phyloP scores from a whole-genome alignment of 495 filamentous ascomycete species.

The Ramalina peruviana region DNA sequence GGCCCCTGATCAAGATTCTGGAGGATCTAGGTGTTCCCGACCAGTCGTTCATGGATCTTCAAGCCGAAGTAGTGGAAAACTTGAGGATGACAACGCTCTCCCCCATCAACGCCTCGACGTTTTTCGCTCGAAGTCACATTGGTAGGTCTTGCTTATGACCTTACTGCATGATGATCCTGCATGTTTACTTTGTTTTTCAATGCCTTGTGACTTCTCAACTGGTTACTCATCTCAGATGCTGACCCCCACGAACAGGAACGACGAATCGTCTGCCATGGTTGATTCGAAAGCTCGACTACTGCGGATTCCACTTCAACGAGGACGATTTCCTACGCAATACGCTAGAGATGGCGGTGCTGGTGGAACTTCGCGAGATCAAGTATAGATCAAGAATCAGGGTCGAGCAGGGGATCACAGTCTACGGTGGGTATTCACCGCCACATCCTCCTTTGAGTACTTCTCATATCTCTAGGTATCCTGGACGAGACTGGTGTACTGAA shows the following conservation, averaged over 20 bases:
- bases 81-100: conserved; percentile 41
- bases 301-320: conserved; percentile 44
- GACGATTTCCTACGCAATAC: conserved; percentile 51
- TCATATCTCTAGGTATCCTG: conserved; percentile 36
- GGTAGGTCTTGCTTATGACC: no score
- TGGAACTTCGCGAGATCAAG: conserved; percentile 56
- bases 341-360: conserved; percentile 50
- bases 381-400: conserved; percentile 62
- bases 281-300: conserved; percentile 35
- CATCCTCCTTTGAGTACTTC: background rate
- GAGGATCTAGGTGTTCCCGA: conserved; percentile 51
- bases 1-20: conserved; percentile 67
- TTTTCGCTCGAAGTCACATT: conserved; percentile 42
- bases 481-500: conserved; percentile 60
- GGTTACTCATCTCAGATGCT: no score
- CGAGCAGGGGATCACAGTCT: conserved; percentile 51
- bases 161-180: no score
- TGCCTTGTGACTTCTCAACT: no score
- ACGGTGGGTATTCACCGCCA: conserved; percentile 27
- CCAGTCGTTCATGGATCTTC: conserved; percentile 45
- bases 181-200: no score
- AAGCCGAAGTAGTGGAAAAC: conserved; percentile 38
- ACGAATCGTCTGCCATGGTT: conserved; percentile 41
- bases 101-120: conserved; percentile 43
- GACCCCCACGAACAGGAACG: conserved; percentile 19